Base-by-base conservation (phyloP, 1,284 basidiomycete genomes). In the Trichosporon coremiiforme region DNA sequence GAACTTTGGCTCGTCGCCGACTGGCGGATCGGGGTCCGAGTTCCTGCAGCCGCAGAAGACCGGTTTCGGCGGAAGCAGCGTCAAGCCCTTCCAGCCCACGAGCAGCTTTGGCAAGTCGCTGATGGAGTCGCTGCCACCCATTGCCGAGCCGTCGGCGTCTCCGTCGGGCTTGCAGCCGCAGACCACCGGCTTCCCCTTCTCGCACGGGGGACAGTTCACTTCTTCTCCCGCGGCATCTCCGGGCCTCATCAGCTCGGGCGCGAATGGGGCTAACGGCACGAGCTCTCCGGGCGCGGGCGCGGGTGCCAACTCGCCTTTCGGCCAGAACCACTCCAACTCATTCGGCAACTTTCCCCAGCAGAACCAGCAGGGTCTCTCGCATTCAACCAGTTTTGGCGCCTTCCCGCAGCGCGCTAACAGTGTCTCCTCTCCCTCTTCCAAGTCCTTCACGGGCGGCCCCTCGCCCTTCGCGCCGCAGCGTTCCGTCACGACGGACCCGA, bases 51-150 rank as follows among this genome's bases (percentile, higher is more conserved):
- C 91, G 0, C 94, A 97, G 77, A 80, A 86, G 47, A 97, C 95
- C 1, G 95, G 95, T 0, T 93, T 91, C 75, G 85, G 87, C 31
- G 91, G 90, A 1, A 84, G 82, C 17, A 73, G 73, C 4, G 79
- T 97, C 74, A 95, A 93, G 82, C 87, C 92, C 1, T 98, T 98
- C 88, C 94, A 95, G 81, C 95, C 95, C 2, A 89, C 91, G 0
- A 93, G 91, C 0, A 91, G 89, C 36, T 98, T 98, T 79, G 95
- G 95, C 38, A 89, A 91, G 47, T 88, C 89, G 15, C 82, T 96
- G 36, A 81, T 95, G 68, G 91, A 93, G 70, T 89, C 89, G 0
- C 83, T 96, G 31, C 92, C 93, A 2, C 86, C 91, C 1, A 76
- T 81, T 15, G 69, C 70, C 0, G 79, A 80, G 69, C 75, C 76